phyloP scores from a whole-genome alignment of 1,139 yeast genomes.

The Fermentozyma sake region DNA sequence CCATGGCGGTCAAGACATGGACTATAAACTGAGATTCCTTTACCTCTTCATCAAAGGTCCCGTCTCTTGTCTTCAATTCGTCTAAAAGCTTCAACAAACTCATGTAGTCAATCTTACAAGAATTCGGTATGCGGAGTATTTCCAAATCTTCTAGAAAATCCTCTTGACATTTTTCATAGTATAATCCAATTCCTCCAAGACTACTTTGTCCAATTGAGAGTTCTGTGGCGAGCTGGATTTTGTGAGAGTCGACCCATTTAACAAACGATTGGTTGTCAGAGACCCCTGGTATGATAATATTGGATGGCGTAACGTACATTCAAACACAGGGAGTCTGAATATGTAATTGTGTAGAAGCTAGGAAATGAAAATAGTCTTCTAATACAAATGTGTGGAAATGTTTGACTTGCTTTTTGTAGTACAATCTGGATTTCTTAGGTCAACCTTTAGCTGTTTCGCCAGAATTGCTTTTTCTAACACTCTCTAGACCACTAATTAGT shows the following conservation, averaged over 20 bases:
- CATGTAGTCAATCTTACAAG: slow-evolving; percentile 24
- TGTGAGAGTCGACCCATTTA: slow-evolving; percentile 11
- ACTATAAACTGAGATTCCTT: slow-evolving; percentile 16
- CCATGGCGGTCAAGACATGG: slow-evolving; percentile 16
- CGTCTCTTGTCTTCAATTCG: slow-evolving; percentile 17
- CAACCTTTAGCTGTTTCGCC: too few species aligned
- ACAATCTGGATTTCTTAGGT: too few species aligned
- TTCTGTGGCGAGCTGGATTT: slow-evolving; percentile 12
- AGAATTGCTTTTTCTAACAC: too few species aligned
- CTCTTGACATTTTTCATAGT: slow-evolving; percentile 3
- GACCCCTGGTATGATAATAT: slow-evolving; percentile 13
- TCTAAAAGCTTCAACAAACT: slow-evolving; percentile 25
- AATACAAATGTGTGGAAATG: too few species aligned
- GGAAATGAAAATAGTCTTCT: too few species aligned
- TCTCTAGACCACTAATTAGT: too few species aligned
- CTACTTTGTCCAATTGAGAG: slow-evolving; percentile 19
- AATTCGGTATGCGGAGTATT: slow-evolving; percentile 11
- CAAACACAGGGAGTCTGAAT: too few species aligned
- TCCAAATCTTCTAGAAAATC: slow-evolving; percentile 7
- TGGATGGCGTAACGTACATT: too few species aligned
- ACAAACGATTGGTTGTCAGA: slow-evolving; percentile 5
- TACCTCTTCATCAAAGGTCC: slow-evolving; percentile 1
- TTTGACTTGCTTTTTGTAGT: too few species aligned
- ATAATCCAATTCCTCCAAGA: slow-evolving; percentile 34
- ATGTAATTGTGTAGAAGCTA: too few species aligned